Base-by-base conservation (phyloP, 2,329 filamentous ascomycete species). In the Cercospora sp. region DNA sequence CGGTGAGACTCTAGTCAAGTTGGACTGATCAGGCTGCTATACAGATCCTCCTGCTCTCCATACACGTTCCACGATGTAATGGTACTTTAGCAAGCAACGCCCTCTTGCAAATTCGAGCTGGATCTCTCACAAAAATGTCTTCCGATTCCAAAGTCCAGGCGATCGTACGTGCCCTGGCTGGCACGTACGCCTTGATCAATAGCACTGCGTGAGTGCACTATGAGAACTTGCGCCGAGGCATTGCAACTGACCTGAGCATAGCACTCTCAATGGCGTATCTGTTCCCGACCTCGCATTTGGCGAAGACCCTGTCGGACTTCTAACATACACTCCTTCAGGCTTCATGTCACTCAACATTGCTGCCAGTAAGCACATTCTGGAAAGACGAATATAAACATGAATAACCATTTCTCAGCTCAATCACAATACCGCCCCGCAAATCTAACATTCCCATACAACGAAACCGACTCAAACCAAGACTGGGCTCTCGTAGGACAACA, bases 401-500 rank as follows among this genome's bases (percentile, higher is more conserved):
- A 21, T 61, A 21, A 61, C 18, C 3, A 2, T 43, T 32, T 3
- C 3, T 13, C 30, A 43, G 53, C 63, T n/a, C 51, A 65, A 32
- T 13, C 53, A 21, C 51, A 60, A n/a, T 43, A 58, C 18, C 63
- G 63, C 24, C 63, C 63, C 32, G 28, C 49, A 7, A 65, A 59
- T 30, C 26, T 65, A 16, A 59, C 30, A 3, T 65, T 65, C 13
- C 63, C 51, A 0, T 65, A 59, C 28, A 49, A 59, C 37, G 63
- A 65, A 37, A 43, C 63, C n/a, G 51, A 65, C 30, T 43, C 53
- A 13, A 45, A 28, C 8, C 32, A 40, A 43, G 63, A 65, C 12
- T 65, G 63, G 63, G 63, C 63, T 28, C 40, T 66, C 10, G 63
- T 66, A 5, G 63, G 63, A 13, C 45, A 64, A 24, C 63, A 65